Evolutionary conservation across 2,329 filamentous ascomycete species (phyloP), one percentile per base, ranked within the genome.

Genomic region (Alternaria gansuensis): DNA sequence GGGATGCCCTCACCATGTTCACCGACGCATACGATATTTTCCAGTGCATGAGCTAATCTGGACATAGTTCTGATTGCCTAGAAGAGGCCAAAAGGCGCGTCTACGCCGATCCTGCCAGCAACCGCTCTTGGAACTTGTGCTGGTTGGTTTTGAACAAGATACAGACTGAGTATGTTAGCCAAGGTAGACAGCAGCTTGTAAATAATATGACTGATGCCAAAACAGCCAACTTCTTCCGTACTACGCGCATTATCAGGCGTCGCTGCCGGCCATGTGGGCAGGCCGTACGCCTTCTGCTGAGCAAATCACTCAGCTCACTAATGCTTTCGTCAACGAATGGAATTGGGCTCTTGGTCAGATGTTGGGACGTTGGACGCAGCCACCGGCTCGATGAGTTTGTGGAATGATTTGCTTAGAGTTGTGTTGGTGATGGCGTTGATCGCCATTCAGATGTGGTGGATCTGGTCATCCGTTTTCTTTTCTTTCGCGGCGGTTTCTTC

Each of bases 41-140:
- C 13, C 7, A 24, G 33, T 7, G 4, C 21, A 34, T n/a, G 13
- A 3, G 24, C 31, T 56, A 21, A 56, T 10, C 6, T 5, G 21
- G 2, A 4, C 2, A 11, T 50, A 86, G 85, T 64, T 85, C 84
- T 11, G 86, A 88, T 48, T 82, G 89, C 33, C 73, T 92, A 2
- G 82, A 85, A 49, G 88, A 90, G 69, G 89, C 89, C 0, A 88
- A 89, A 68, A 77, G 79, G 54, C 81, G 87, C 23, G 89, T 92
- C 3, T 81, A 84, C 54, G 80, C 78, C 28, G 90, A 92, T 62
- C 88, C 88, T 0, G 79, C 83, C 17, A 89, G 87, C 63, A 87
- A 87, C 66, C 83, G 87, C 24, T 91, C 88, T 72, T 92, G 90
- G 89, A 93, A 92, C 71, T 81, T 90, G 66, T 90, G 88, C 40